Conservation (phyloP, 805 yeast species). For the Jamesozyma jinghongensis region DNA sequence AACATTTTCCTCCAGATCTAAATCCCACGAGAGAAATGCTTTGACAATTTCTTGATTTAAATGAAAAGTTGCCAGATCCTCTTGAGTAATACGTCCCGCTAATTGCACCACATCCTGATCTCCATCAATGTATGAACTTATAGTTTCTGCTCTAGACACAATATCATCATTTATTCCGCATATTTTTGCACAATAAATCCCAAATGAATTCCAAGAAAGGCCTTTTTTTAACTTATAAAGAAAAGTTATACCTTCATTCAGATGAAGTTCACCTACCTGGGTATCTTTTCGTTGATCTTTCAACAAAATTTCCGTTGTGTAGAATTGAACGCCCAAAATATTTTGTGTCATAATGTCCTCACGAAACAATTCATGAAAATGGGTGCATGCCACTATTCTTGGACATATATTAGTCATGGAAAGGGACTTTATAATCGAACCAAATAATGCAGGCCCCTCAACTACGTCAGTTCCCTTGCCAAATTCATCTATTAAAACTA, state of each 20-base stretch:
- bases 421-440: constrained; percentile 30
- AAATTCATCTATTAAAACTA: constrained; percentile 44
- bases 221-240: constrained; percentile 31
- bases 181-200: constrained; percentile 34
- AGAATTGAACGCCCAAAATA: constrained; percentile 22
- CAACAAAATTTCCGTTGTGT: constrained; percentile 31
- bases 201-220: constrained; percentile 30
- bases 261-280: neutral
- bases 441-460: constrained; percentile 40
- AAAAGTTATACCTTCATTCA: constrained; percentile 23
- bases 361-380: constrained; percentile 36
- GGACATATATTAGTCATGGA: constrained; percentile 13
- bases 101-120: constrained; percentile 16
- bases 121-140: constrained; percentile 13
- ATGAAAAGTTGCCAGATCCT: constrained; percentile 13
- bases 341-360: constrained; percentile 15
- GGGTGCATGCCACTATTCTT: constrained; percentile 33
- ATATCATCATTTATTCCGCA: constrained; percentile 31
- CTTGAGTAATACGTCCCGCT: constrained; percentile 9
- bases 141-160: constrained; percentile 27
- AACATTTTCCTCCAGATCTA: constrained; percentile 15
- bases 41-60: constrained; percentile 18
- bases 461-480: constrained; percentile 44
- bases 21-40: constrained; percentile 24
- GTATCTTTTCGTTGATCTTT: neutral